Evolutionary conservation across 306 rosid genomes (phyloP).

Genomic region (Potentilla sterilis): DNA sequence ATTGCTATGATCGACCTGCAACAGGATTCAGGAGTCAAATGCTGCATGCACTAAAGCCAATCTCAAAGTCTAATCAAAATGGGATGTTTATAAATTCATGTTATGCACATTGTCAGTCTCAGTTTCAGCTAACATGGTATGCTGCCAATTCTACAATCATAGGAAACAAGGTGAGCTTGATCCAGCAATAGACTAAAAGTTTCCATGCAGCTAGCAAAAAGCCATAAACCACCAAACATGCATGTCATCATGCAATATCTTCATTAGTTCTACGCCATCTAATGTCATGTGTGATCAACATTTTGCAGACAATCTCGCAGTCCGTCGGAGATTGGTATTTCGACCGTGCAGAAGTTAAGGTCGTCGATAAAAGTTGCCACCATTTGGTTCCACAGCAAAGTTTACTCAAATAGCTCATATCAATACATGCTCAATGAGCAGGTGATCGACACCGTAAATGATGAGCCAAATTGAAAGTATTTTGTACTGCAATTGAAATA

Average conservation of each 20-base stretch:
- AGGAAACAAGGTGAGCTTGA: conserved; percentile 55
- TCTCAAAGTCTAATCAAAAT: conserved; percentile 53
- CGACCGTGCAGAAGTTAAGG: conserved; percentile 63
- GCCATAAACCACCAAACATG: not conserved
- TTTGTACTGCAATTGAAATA: conserved; percentile 19
- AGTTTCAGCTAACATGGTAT: conserved; percentile 82
- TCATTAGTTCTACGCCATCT: conserved; percentile 5
- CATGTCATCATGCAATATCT: not conserved
- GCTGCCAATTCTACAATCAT: conserved; percentile 65
- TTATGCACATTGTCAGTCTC: conserved; percentile 85
- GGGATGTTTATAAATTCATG: conserved; percentile 83
- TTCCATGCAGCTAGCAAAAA: not conserved
- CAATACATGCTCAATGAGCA: not conserved
- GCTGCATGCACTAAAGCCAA: conserved; percentile 48
- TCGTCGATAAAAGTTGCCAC: conserved; percentile 64
- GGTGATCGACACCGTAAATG: not conserved
- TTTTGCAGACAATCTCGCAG: conserved; percentile 65
- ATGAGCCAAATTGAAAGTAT: not conserved
- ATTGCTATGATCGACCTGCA: not conserved
- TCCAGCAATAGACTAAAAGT: not conserved
- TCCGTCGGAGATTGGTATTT: conserved; percentile 97
- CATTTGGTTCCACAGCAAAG: conserved; percentile 34
- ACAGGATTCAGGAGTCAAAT: conserved; percentile 83
- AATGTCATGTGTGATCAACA: conserved; percentile 8
- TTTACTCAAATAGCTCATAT: not conserved